These are phyloP conservation scores for Ophiostoma angusticollis DNA, from an alignment of 2,329 filamentous ascomycete genomes.

Conservation along the genomic window DNA sequence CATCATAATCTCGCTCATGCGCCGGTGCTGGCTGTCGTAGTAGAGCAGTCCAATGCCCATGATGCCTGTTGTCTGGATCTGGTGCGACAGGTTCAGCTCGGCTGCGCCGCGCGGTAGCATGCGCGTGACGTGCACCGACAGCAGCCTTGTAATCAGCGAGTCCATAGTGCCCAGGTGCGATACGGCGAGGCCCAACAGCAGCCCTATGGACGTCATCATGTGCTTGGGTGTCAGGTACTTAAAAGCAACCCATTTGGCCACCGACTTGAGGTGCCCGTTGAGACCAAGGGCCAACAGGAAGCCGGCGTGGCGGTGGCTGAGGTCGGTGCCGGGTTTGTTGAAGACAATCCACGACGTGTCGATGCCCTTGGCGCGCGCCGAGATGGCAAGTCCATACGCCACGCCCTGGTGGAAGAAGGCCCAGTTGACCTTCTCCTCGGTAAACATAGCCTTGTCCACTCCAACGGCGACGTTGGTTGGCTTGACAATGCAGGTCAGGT, in stretches of 20 bases:
- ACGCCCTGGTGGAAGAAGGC: constrained; percentile 97
- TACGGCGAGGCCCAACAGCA: constrained; percentile 82
- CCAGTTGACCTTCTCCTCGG: constrained; percentile 96
- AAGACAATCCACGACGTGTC: constrained; percentile 98
- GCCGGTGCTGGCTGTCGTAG: constrained; percentile 86
- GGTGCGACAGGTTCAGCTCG: constrained; percentile 81
- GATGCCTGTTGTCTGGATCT: constrained; percentile 90
- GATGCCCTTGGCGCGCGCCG: constrained; percentile 78
- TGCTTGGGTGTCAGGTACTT: constrained; percentile 99
- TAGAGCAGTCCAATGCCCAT: constrained; percentile 96
- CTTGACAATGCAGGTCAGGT: constrained; percentile 80
- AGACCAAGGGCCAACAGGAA: constrained; percentile 83
- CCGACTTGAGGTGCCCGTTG: constrained; percentile 84
- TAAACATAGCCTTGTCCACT: constrained; percentile 77
- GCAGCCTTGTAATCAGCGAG: constrained; percentile 76
- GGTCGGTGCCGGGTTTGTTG: constrained; percentile 77
- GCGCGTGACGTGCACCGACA: constrained; percentile 91
- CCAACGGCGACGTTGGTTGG: constrained; percentile 85
- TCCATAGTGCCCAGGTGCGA: constrained; percentile 98
- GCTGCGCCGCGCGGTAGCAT: constrained; percentile 88
- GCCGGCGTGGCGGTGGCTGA: constrained; percentile 92
- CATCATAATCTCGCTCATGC: constrained; percentile 98
- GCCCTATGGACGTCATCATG: constrained; percentile 94
- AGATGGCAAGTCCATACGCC: constrained; percentile 83
- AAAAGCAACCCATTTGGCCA: constrained; percentile 98